phyloP scores from a whole-genome alignment of 2,329 filamentous ascomycete genomes.

The Nemania sp. region DNA sequence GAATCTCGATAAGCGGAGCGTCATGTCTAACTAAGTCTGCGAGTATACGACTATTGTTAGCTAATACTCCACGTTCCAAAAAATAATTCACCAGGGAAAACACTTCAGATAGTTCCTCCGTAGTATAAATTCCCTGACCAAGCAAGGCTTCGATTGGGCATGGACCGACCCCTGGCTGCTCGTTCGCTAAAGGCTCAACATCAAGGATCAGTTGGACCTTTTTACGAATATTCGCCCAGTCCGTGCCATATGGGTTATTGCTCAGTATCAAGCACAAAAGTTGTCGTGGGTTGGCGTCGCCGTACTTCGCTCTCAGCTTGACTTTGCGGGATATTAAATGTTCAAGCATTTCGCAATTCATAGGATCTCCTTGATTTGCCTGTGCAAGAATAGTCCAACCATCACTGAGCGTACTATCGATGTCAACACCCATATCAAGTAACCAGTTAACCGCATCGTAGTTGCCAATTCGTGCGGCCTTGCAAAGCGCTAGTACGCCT shows the following conservation, averaged over 20 bases:
- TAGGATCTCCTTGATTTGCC: neutral
- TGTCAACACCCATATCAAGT: neutral
- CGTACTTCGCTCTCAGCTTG: neutral
- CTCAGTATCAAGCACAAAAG: neutral
- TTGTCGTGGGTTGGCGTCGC: neutral
- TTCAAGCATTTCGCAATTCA: conserved; percentile 6
- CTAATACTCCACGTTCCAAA: neutral
- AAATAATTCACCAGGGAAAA: conserved; percentile 1
- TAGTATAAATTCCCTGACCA: too few species aligned
- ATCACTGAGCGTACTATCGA: neutral
- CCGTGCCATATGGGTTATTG: neutral
- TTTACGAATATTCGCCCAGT: neutral
- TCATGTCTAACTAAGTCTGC: neutral
- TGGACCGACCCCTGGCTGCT: neutral
- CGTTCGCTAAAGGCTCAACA: neutral
- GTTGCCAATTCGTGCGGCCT: neutral
- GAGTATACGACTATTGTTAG: conserved; percentile 5
- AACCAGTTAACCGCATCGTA: conserved; percentile 14
- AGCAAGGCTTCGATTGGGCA: conserved; percentile 19
- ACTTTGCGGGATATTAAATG: conserved; percentile 6
- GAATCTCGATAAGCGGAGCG: neutral
- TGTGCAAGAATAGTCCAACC: conserved; percentile 3
- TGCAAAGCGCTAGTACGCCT: conserved; percentile 7
- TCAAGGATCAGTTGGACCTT: neutral
- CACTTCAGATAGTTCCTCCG: too few species aligned